Conservation (phyloP, 208 protist genomes). For the Leishmania tarentolae region DNA sequence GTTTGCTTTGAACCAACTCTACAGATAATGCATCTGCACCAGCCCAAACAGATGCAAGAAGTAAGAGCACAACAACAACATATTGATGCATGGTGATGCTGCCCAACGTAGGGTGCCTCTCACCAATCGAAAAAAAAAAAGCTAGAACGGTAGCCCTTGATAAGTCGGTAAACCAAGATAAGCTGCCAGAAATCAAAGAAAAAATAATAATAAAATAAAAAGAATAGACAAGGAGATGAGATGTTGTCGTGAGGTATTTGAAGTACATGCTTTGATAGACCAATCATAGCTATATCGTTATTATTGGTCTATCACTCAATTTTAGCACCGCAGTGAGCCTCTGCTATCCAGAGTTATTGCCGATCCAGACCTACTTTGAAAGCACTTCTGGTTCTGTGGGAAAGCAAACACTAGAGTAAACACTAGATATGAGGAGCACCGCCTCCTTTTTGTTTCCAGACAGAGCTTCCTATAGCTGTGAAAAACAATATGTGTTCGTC, state of each 20-base stretch:
- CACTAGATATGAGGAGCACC: neutral
- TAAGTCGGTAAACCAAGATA: neutral
- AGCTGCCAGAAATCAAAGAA: neutral
- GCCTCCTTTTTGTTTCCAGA: too few relatives aligned
- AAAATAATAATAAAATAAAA: neutral
- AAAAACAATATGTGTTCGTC: neutral
- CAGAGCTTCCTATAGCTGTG: neutral
- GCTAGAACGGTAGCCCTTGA: neutral
- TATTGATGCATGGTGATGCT: neutral
- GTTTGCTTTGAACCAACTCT: conserved; percentile 2
- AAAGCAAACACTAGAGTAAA: neutral
- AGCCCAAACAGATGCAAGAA: conserved; percentile 1
- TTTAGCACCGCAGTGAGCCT: neutral
- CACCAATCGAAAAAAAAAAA: neutral
- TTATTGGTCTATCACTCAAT: neutral
- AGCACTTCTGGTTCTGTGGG: neutral
- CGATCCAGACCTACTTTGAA: neutral
- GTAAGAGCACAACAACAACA: conserved; percentile 13
- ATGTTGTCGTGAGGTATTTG: neutral
- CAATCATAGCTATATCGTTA: neutral
- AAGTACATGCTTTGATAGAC: neutral
- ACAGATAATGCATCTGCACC: conserved; percentile 32
- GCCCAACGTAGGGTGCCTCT: neutral
- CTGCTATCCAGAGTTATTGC: neutral
- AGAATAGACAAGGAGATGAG: neutral